Base-by-base conservation (phyloP, 441 rosid genomes). In the Codiaeum variegatum region DNA sequence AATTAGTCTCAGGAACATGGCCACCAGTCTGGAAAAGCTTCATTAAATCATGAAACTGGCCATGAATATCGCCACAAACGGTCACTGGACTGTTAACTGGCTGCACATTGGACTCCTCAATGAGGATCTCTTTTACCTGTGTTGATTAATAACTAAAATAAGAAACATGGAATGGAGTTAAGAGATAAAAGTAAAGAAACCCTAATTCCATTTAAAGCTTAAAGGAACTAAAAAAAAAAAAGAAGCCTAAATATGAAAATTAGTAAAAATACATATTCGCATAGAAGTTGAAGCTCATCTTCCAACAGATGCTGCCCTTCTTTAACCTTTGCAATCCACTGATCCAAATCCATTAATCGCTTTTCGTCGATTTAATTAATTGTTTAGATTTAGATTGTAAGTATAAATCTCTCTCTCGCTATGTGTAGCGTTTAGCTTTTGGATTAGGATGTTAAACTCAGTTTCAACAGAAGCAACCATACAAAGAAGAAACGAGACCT, bases 11-110 rank as follows among this genome's bases (percentile, higher is more conserved):
- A 2, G 99, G 98, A 23, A 96, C 99, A 75, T 93, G 97, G 73
- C 98, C 99, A 21, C 97, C 98, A 36, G 99, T 93, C 79, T 92
- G 95, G 80, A 96, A 96, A 83, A 93, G 97, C 83, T 96, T 96
- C 92, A 96, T 96, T 0, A 96, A 88, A 83, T 96, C 99, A 78
- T 96, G 99, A 86, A 93, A 96, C 85, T 96, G 98, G 54, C 98
- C 99, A 78, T 96, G 99, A 73, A 91, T 93, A 78, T 96, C 99
- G 82, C 98, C 98, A 75, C 98, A 96, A 54, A 96, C 98, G 8
- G 98, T 96, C 67, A 96, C 99, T 13, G 97, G 98, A 83, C 99
- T 96, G 89, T 96, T 96, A 36, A 96, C 97, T 64, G 99, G 99
- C 77, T 96, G 99, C 70, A 96, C 98, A 77, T 96, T 96, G 29